Percentiles rank a stretch among this genome's conserved stretches.
Evolutionary conservation across 495 filamentous ascomycete genomes (phyloP).

Genomic region (Aspergillus diversus): DNA sequence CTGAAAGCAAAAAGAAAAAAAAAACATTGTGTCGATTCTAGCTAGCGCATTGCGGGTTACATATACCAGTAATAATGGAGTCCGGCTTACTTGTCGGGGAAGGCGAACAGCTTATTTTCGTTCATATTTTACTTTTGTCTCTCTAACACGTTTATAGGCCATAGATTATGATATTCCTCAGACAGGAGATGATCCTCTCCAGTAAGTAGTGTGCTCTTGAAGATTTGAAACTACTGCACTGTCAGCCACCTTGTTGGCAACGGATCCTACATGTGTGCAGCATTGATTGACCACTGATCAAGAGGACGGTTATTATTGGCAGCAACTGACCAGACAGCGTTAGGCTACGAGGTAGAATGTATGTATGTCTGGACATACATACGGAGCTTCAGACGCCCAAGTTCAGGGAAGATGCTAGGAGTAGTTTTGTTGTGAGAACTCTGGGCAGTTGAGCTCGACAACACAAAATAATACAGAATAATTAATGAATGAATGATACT

Average conservation of each 20-base stretch:
- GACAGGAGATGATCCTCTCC: conserved; percentile 11
- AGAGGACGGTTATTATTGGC: conserved; percentile 21
- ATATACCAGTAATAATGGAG: conserved; percentile 4
- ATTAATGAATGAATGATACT: conserved; percentile 1
- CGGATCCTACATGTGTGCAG: conserved; percentile 30
- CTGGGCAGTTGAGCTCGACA: not conserved
- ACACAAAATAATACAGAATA: conserved; percentile 1
- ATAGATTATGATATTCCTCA: not conserved
- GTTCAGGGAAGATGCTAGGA: not conserved
- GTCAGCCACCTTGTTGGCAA: conserved; percentile 32
- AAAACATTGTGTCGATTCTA: not conserved
- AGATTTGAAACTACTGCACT: conserved; percentile 25
- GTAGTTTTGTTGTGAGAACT: not conserved
- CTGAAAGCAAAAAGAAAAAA: not conserved
- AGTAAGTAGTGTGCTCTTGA: conserved; percentile 17
- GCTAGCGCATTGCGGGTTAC: not conserved
- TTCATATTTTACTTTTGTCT: not conserved
- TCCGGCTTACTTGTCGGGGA: not conserved
- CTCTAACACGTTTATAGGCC: not conserved
- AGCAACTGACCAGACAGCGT: conserved; percentile 4
- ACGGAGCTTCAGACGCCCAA: not conserved
- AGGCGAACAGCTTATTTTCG: conserved; percentile 3
- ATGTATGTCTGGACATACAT: conserved; percentile 15
- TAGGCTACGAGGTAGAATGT: not conserved
- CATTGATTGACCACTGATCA: conserved; percentile 24